Conservation (phyloP, 495 filamentous ascomycete species). For the Penicillium bialowiezense region DNA sequence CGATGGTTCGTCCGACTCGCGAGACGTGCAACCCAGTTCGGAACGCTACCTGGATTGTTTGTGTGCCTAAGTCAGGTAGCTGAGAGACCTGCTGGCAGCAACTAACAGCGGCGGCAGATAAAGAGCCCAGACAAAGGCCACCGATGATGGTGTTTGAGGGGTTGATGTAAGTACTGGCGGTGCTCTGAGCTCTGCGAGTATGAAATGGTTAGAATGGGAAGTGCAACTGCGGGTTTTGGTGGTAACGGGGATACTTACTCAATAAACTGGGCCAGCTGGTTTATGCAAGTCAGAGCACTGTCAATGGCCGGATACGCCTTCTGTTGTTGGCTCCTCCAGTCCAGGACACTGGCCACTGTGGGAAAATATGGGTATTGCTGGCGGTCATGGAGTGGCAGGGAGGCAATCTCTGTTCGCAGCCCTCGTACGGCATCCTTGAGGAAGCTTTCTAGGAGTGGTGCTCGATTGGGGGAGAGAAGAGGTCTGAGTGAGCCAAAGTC, state of each 20-base stretch:
- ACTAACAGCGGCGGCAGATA: too few relatives aligned
- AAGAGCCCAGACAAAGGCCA: too few relatives aligned
- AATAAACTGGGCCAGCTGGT: not conserved
- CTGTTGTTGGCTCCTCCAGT: not conserved
- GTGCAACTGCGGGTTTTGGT: not conserved
- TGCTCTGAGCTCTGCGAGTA: not conserved
- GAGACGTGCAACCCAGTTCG: not conserved
- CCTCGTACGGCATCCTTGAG: not conserved
- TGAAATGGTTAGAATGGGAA: not conserved
- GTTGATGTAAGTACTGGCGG: not conserved
- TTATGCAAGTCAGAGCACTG: not conserved
- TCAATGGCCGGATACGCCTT: not conserved
- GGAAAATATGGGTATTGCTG: not conserved
- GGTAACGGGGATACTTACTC: not conserved
- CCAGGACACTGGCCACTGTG: not conserved
- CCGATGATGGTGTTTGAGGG: too few relatives aligned
- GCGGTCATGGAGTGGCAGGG: not conserved
- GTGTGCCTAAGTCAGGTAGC: not conserved
- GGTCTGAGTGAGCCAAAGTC: not conserved
- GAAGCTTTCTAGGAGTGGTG: not conserved
- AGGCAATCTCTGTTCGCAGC: not conserved
- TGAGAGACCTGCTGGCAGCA: too few relatives aligned
- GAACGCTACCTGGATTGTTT: constrained; percentile 6
- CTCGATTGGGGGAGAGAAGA: not conserved
- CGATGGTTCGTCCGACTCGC: not conserved